Percentiles rank a stretch among this genome's conserved stretches.
phyloP scores from a whole-genome alignment of 768 basidiomycete species.

The Russula griseocarnosa region DNA sequence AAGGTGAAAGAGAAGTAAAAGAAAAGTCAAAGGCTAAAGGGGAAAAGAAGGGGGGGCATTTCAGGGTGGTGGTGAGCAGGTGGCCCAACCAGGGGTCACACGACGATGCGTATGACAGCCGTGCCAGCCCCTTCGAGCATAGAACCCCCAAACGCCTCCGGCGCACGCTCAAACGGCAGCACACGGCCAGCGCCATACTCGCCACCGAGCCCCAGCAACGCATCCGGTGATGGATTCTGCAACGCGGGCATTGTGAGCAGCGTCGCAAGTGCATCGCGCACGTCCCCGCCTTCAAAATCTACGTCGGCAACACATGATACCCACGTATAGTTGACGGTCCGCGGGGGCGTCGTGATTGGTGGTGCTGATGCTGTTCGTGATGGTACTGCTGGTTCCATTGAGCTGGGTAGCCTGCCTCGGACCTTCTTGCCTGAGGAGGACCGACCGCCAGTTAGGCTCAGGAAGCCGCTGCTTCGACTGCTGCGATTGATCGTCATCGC shows the following conservation, averaged over 20 bases:
- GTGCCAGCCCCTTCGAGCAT: constrained; percentile 36
- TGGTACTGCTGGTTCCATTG: neutral
- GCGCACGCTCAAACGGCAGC: constrained; percentile 53
- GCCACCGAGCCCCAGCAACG: constrained; percentile 34
- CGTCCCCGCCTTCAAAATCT: constrained; percentile 77
- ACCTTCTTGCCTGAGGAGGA: neutral
- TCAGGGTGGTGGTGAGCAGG: neutral
- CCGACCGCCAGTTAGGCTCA: neutral
- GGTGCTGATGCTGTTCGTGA: neutral
- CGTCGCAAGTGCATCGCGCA: constrained; percentile 49
- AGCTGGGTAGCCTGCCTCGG: constrained; percentile 1
- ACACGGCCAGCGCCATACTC: constrained; percentile 35
- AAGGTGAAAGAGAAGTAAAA: neutral
- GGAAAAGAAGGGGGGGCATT: neutral
- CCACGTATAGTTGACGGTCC: constrained; percentile 74
- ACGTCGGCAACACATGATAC: constrained; percentile 76
- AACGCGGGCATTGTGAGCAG: constrained; percentile 40
- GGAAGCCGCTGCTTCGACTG: neutral
- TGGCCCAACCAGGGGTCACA: constrained; percentile 14
- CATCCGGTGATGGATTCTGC: constrained; percentile 34
- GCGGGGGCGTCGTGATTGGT: constrained; percentile 27
- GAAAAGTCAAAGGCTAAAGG: neutral
- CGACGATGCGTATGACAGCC: constrained; percentile 34
- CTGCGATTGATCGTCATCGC: constrained; percentile 28
- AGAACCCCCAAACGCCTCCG: constrained; percentile 43